Evolutionary conservation across 352 stramenopile genomes (phyloP).

Genomic region (Halophytophthora batemanensis): DNA sequence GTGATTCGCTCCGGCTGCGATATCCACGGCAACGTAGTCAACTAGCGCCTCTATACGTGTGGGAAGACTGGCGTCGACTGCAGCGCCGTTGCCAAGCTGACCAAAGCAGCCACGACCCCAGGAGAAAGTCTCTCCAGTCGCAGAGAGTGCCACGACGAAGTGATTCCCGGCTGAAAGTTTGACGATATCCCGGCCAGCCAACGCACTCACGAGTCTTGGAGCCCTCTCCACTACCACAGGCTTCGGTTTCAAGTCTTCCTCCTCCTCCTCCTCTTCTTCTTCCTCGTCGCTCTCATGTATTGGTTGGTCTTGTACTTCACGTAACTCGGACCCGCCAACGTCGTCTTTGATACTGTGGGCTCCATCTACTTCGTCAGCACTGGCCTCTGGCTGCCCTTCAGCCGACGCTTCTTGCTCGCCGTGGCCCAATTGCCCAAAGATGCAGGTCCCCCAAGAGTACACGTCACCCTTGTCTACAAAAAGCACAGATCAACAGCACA

Average conservation of each 20-base stretch:
- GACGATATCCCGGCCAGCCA: conserved; percentile 20
- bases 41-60: conserved; percentile 23
- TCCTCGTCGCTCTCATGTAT: background rate
- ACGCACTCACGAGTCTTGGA: conserved; percentile 16
- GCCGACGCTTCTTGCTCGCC: conserved; percentile 12
- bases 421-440: conserved; percentile 59
- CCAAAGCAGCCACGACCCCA: conserved; percentile 61
- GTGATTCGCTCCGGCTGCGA: conserved; percentile 51
- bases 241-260: background rate
- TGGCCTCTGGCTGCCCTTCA: background rate
- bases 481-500: background rate
- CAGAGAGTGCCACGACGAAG: conserved; percentile 51
- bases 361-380: background rate
- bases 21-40: conserved; percentile 32
- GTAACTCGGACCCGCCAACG: background rate
- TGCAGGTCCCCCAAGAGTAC: conserved; percentile 56
- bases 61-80: conserved; percentile 13
- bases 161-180: conserved; percentile 63
- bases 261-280: conserved; percentile 13
- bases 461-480: conserved; percentile 34
- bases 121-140: conserved; percentile 36
- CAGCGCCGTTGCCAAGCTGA: conserved; percentile 51
- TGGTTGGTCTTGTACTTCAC: too few species aligned
- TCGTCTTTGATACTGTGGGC: conserved; percentile 1
- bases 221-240: conserved; percentile 21